These are phyloP conservation scores for Tolypocladium pustulatum DNA, from an alignment of 2,329 filamentous ascomycete genomes.

Conservation along the genomic window DNA sequence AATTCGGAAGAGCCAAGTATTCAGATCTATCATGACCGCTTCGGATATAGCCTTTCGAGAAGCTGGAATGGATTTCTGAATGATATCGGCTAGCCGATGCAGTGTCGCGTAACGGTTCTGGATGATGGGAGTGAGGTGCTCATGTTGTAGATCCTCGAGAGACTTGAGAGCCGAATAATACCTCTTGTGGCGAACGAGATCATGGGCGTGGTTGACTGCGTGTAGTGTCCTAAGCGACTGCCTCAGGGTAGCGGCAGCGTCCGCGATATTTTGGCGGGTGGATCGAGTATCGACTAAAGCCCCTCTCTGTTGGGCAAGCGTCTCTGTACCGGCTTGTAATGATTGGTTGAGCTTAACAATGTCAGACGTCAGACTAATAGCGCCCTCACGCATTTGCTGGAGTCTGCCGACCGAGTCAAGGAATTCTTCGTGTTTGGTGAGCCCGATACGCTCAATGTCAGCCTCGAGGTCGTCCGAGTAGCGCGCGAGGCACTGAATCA, in stretches of 20 bases:
- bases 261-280: constrained; percentile 90
- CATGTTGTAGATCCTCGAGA: constrained; percentile 90
- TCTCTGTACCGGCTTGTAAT: constrained; percentile 90
- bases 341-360: constrained; percentile 89
- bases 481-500: constrained; percentile 59
- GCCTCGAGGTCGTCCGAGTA: constrained; percentile 80
- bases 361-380: constrained; percentile 77
- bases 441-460: constrained; percentile 89
- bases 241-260: constrained; percentile 77
- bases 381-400: constrained; percentile 84
- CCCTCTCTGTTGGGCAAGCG: constrained; percentile 88
- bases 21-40: constrained; percentile 92
- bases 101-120: constrained; percentile 83
- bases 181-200: constrained; percentile 82
- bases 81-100: constrained; percentile 89
- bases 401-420: constrained; percentile 87
- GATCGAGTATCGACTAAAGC: constrained; percentile 84
- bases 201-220: constrained; percentile 88
- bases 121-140: constrained; percentile 71
- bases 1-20: constrained; percentile 92
- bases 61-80: constrained; percentile 87
- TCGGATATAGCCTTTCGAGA: constrained; percentile 91
- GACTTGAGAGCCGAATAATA: constrained; percentile 93
- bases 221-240: constrained; percentile 88
- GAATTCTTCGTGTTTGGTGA: constrained; percentile 95